phyloP scores from a whole-genome alignment of 2,329 filamentous ascomycete genomes.

The Pseudogymnoascus sp. region DNA sequence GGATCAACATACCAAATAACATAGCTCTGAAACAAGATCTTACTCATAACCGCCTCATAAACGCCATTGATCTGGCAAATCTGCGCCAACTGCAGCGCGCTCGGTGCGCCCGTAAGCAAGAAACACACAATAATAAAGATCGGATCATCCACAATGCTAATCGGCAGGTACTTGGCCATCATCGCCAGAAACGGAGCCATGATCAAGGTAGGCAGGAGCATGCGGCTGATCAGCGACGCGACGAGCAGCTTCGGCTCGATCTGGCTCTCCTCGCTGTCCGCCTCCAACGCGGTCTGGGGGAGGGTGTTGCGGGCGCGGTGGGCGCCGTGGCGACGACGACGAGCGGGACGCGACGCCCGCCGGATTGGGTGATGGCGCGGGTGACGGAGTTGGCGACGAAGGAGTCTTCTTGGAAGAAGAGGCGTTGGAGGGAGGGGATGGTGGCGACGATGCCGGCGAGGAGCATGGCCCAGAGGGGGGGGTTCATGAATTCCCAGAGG shows the following conservation, averaged over 20 bases:
- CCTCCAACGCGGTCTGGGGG: conserved; percentile 51
- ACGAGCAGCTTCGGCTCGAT: conserved; percentile 72
- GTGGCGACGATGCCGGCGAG: conserved; percentile 85
- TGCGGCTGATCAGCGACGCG: conserved; percentile 78
- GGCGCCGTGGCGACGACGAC: conserved; percentile 88
- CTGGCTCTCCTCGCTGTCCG: conserved; percentile 63
- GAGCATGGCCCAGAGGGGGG: conserved; percentile 95
- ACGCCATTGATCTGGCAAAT: conserved; percentile 98
- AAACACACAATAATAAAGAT: conserved; percentile 99
- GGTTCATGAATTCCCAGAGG: conserved; percentile 94
- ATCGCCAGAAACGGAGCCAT: conserved; percentile 89
- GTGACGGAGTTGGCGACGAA: conserved; percentile 93
- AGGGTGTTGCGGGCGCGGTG: conserved; percentile 91
- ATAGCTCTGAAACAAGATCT: conserved; percentile 90
- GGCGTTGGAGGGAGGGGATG: conserved; percentile 69
- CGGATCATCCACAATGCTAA: conserved; percentile 93
- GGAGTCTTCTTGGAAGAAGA: conserved; percentile 84
- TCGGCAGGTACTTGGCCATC: conserved; percentile 79
- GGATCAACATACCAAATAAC: conserved; percentile 69
- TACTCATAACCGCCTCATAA: conserved; percentile 90
- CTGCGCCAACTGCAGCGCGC: conserved; percentile 88
- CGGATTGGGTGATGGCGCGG: conserved; percentile 75
- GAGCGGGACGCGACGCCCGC: conserved; percentile 88
- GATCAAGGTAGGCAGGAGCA: conserved; percentile 83
- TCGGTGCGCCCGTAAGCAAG: conserved; percentile 87